A percentile compares a stretch with the other conserved stretches of the same genome.
Evolutionary conservation across 2,329 filamentous ascomycete genomes (phyloP).

Genomic region (Fusarium sp.): DNA sequence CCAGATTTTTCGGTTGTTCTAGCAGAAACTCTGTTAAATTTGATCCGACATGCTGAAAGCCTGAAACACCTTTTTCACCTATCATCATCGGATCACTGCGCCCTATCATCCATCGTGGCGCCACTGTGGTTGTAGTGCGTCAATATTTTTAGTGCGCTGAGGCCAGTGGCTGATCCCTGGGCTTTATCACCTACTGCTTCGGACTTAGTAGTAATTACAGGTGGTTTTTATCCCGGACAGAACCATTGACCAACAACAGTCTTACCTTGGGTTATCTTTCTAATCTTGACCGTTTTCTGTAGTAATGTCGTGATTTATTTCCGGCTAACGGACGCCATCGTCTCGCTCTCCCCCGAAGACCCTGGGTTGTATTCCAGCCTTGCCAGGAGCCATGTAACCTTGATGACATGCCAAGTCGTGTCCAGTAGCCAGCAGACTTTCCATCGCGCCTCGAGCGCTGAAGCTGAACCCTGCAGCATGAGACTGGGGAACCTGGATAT

Average conservation of each 20-base stretch:
- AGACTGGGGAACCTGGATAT: slow-evolving; percentile 1
- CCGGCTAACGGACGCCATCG: slow-evolving; percentile 7
- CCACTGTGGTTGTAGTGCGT: slow-evolving; percentile 9
- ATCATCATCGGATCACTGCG: neutral
- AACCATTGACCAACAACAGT: neutral
- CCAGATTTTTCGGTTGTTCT: neutral
- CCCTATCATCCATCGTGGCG: slow-evolving; percentile 16
- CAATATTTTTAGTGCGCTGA: neutral
- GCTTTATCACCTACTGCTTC: slow-evolving; percentile 15
- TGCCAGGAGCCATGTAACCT: neutral
- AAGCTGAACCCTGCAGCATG: neutral
- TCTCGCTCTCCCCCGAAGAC: neutral
- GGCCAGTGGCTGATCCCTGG: slow-evolving; percentile 12
- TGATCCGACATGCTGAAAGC: neutral
- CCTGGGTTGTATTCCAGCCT: neutral
- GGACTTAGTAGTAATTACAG: neutral
- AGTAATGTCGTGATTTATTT: slow-evolving; percentile 1
- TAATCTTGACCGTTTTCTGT: slow-evolving; percentile 9
- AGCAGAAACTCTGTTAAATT: neutral
- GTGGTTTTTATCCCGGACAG: neutral
- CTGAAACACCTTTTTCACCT: slow-evolving; percentile 1
- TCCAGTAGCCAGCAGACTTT: neutral
- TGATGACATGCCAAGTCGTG: neutral
- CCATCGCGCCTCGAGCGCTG: neutral
- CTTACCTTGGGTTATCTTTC: neutral